Conservation (phyloP, 2,329 filamentous ascomycete species). For the Pleoardoris graminearum region DNA sequence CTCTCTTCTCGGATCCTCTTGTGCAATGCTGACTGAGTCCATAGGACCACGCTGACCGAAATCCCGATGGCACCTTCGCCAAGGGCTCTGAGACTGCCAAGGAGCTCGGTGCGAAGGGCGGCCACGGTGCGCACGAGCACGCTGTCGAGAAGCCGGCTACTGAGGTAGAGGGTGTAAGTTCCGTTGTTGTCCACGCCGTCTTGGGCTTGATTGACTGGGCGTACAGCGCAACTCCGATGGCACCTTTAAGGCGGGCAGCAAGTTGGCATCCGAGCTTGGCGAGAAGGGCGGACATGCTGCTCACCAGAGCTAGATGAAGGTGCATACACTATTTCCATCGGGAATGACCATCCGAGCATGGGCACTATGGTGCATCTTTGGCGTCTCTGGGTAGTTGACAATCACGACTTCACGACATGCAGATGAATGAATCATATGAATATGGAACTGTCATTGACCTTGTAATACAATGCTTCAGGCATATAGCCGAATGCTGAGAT, state of each 20-base stretch:
- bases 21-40: not conserved
- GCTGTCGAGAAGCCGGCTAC: constrained; percentile 18
- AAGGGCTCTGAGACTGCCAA: constrained; percentile 44
- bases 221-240: constrained; percentile 44
- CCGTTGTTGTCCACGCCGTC: not conserved
- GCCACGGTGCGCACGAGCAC: constrained; percentile 38
- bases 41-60: constrained; percentile 33
- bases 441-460: not conserved
- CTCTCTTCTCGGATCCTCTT: not conserved
- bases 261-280: constrained; percentile 34
- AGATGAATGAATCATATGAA: not conserved
- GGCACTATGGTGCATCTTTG: not conserved
- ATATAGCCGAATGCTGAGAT: too few species aligned
- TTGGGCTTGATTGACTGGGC: not conserved
- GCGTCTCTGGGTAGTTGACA: not conserved
- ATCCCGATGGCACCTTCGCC: constrained; percentile 46
- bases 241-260: constrained; percentile 34
- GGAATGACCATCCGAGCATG: not conserved
- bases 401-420: not conserved
- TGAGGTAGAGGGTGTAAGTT: constrained; percentile 29
- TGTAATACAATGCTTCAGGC: too few species aligned
- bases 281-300: constrained; percentile 25
- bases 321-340: not conserved
- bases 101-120: constrained; percentile 44
- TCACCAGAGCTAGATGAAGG: constrained; percentile 13